These are phyloP conservation scores for Cenococcum geophilum DNA, from an alignment of 495 filamentous ascomycete genomes.

Conservation along the genomic window DNA sequence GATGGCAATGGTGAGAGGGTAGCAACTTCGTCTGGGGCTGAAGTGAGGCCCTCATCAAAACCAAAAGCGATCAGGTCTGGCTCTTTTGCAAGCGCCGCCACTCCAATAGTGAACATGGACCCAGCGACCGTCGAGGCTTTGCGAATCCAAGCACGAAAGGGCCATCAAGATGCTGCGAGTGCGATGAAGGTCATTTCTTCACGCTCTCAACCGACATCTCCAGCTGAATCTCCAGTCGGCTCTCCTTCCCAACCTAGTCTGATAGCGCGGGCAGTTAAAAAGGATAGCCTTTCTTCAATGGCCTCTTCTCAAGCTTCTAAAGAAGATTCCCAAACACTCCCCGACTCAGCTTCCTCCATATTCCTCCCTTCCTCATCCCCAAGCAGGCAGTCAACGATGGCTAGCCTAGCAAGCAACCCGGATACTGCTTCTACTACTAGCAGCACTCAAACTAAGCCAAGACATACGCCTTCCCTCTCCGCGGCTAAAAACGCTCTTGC, in stretches of 20 bases:
- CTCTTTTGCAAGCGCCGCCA: conserved; percentile 58
- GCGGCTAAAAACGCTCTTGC: not conserved
- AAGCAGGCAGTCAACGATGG: not conserved
- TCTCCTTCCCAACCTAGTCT: conserved; percentile 32
- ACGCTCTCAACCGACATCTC: conserved; percentile 54
- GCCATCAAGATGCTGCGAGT: conserved; percentile 53
- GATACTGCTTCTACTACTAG: conserved; percentile 11
- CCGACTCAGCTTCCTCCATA: not conserved
- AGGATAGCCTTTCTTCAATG: conserved; percentile 30
- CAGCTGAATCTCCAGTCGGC: conserved; percentile 46
- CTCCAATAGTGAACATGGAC: conserved; percentile 59
- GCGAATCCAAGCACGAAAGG: conserved; percentile 37
- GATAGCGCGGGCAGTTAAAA: conserved; percentile 34
- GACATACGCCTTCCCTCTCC: not conserved
- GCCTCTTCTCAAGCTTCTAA: conserved; percentile 15
- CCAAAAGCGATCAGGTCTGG: conserved; percentile 55
- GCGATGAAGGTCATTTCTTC: conserved; percentile 61
- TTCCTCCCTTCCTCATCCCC: not conserved
- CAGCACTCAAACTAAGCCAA: conserved; percentile 1
- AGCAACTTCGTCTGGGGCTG: conserved; percentile 9
- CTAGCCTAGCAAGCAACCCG: not conserved
- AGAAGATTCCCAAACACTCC: conserved; percentile 1
- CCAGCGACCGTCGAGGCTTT: conserved; percentile 55
- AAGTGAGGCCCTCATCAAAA: conserved; percentile 23
- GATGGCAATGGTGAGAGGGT: conserved; percentile 2